These are phyloP conservation scores for Xylaria scruposa DNA, from an alignment of 495 filamentous ascomycete genomes.

Conservation along the genomic window DNA sequence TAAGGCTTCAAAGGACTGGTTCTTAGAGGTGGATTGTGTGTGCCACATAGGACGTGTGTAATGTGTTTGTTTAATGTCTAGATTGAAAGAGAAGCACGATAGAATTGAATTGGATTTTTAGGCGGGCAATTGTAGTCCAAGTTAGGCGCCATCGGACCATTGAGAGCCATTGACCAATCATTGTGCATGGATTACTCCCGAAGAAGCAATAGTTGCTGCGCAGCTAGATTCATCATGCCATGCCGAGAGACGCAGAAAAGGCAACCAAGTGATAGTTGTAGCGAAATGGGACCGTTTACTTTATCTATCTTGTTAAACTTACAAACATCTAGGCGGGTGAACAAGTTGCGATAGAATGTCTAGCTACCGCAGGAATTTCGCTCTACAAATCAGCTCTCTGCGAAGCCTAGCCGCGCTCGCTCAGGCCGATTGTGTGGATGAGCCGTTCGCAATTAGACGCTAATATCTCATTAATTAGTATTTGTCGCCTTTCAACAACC, in stretches of 20 bases:
- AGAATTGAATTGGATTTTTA: not conserved
- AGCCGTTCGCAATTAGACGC: constrained; percentile 53
- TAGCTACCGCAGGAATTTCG: not conserved
- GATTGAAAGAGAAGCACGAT: too few species aligned
- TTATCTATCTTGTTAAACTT: not conserved
- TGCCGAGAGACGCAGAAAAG: not conserved
- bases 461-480: constrained; percentile 24
- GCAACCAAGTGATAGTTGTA: not conserved
- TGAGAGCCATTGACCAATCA: not conserved
- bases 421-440: constrained; percentile 40
- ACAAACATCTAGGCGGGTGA: not conserved
- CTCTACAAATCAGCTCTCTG: constrained; percentile 38
- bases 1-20: not conserved
- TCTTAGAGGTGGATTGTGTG: not conserved
- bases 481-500: not conserved
- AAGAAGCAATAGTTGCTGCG: constrained; percentile 13
- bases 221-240: not conserved
- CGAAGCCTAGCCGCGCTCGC: constrained; percentile 43
- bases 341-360: not conserved
- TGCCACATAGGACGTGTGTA: too few species aligned
- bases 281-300: not conserved
- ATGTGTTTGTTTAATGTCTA: not conserved
- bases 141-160: not conserved
- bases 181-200: not conserved
- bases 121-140: not conserved